phyloP scores from a whole-genome alignment of 140 eudicot genomes.

The Flaveria floridana region DNA sequence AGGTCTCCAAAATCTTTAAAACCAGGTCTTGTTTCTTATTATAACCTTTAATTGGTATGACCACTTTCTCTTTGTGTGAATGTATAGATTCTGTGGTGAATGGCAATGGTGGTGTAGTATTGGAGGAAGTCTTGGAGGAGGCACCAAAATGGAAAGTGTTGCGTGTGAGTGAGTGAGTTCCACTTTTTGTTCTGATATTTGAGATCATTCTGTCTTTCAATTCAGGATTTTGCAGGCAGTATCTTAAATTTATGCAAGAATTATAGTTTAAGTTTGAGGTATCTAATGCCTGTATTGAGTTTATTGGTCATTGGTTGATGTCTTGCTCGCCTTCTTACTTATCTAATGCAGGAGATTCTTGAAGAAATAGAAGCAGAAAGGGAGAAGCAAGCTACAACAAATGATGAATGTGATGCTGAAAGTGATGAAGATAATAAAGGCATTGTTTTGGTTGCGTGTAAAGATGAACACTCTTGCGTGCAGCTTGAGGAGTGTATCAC shows the following conservation, averaged over 20 bases:
- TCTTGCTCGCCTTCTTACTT: neutral
- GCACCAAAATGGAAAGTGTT: conserved; percentile 99
- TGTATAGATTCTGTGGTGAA: conserved; percentile 44
- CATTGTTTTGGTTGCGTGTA: conserved; percentile 84
- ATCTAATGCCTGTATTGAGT: neutral
- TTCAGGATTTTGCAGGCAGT: neutral
- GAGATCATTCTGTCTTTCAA: conserved; percentile 2
- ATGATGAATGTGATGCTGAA: conserved; percentile 41
- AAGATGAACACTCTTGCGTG: conserved; percentile 86
- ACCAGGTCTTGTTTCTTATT: conserved; percentile 1
- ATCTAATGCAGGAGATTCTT: conserved; percentile 66
- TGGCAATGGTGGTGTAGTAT: conserved; percentile 37
- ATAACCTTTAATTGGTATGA: conserved; percentile 8
- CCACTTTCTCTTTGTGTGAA: conserved; percentile 14
- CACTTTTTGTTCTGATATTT: conserved; percentile 26
- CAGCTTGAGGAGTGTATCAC: conserved; percentile 90
- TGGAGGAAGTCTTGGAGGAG: conserved; percentile 88
- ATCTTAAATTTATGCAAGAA: neutral
- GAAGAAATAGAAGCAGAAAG: conserved; percentile 82
- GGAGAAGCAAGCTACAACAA: conserved; percentile 50
- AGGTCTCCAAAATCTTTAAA: neutral
- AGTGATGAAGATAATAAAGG: conserved; percentile 45
- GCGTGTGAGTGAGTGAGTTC: conserved; percentile 98
- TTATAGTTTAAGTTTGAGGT: neutral
- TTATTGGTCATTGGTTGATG: neutral